Percentiles rank a stretch among this genome's conserved stretches.
phyloP scores from a whole-genome alignment of 2,329 filamentous ascomycete species.

The Phyllosticta citrichinensis region DNA sequence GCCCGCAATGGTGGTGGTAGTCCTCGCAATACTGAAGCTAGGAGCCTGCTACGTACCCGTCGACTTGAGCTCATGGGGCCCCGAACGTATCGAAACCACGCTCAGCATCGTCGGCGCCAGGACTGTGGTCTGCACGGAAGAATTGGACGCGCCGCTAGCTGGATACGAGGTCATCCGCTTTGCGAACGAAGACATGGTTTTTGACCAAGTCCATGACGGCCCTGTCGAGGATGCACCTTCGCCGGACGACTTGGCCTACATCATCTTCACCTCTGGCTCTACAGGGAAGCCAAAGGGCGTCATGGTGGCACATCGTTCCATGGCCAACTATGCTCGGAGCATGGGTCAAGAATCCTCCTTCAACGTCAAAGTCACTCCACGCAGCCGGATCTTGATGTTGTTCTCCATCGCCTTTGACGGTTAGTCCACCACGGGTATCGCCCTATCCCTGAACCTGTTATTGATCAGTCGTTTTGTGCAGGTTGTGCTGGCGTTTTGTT shows the following conservation, averaged over 20 bases:
- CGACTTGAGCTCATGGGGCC: neutral
- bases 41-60: slow-evolving; percentile 3
- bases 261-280: slow-evolving; percentile 49
- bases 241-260: slow-evolving; percentile 31
- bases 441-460: neutral
- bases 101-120: neutral
- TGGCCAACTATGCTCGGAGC: neutral
- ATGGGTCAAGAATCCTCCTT: neutral
- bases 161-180: neutral
- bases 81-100: slow-evolving; percentile 4
- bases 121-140: neutral
- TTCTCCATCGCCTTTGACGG: slow-evolving; percentile 46
- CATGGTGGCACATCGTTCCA: slow-evolving; percentile 14
- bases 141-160: neutral
- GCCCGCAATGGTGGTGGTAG: neutral
- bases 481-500: slow-evolving; percentile 43
- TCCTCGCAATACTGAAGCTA: slow-evolving; percentile 2
- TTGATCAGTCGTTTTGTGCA: neutral
- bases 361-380: neutral
- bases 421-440: slow-evolving; percentile 13
- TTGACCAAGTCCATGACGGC: neutral
- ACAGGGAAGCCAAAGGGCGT: slow-evolving; percentile 14
- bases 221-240: neutral
- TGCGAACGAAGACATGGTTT: neutral
- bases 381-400: slow-evolving; percentile 1